A percentile compares a stretch with the other conserved stretches of the same genome.
phyloP scores from a whole-genome alignment of 78 protist species.

The Dictyostelium capitatum region DNA sequence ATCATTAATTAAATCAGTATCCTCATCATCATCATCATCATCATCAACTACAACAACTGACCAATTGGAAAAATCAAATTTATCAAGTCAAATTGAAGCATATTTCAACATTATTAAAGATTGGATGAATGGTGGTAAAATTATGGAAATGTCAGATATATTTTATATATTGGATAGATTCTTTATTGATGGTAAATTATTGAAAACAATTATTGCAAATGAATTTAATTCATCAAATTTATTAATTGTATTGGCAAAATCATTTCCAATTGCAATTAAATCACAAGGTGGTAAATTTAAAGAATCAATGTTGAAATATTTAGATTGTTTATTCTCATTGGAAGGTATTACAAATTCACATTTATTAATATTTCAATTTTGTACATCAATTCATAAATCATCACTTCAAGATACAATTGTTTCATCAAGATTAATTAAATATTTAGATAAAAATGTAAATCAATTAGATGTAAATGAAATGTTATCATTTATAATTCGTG shows the following conservation, averaged over 20 bases:
- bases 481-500: slow-evolving; percentile 32
- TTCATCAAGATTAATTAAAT: slow-evolving; percentile 30
- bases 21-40: background rate
- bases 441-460: slow-evolving; percentile 30
- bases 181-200: background rate
- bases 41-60: background rate
- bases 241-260: background rate
- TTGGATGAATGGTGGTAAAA: slow-evolving; percentile 15
- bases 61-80: background rate
- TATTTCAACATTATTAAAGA: slow-evolving; percentile 13
- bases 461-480: slow-evolving; percentile 7
- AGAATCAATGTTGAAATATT: slow-evolving; percentile 4
- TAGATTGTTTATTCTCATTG: slow-evolving; percentile 17
- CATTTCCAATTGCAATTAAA: background rate
- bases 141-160: slow-evolving; percentile 10
- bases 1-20: background rate
- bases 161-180: background rate
- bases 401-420: slow-evolving; percentile 18
- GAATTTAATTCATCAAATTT: background rate
- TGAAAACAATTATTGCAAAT: background rate
- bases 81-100: slow-evolving; percentile 1
- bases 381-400: slow-evolving; percentile 6
- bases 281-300: background rate
- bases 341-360: slow-evolving; percentile 22
- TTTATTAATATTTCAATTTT: slow-evolving; percentile 45